phyloP scores from a whole-genome alignment of 139 green algal genomes.

The Penium margaritaceum region DNA sequence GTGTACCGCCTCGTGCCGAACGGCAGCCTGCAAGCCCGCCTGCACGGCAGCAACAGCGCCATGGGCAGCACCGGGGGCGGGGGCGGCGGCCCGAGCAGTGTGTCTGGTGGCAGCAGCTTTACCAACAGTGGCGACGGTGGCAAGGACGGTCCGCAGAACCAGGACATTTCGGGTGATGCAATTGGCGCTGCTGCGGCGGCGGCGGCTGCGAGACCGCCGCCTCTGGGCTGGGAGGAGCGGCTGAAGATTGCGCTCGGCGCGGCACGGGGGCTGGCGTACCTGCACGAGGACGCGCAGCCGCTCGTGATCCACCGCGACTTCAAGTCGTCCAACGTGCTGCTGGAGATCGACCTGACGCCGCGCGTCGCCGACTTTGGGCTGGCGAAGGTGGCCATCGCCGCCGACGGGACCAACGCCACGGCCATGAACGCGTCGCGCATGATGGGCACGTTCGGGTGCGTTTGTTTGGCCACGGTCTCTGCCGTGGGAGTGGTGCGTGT shows the following conservation, averaged over 20 bases:
- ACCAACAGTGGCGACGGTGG: too few species aligned
- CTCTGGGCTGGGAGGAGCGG: slow-evolving; percentile 36
- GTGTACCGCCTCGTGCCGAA: slow-evolving; percentile 42
- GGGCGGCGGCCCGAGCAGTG: too few species aligned
- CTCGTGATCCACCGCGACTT: slow-evolving; percentile 39
- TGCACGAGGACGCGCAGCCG: slow-evolving; percentile 38
- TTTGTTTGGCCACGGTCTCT: too few species aligned
- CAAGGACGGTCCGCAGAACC: too few species aligned
- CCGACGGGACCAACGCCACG: slow-evolving; percentile 1
- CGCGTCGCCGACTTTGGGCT: slow-evolving; percentile 42
- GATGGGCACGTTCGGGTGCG: slow-evolving; percentile 41
- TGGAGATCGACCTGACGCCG: slow-evolving; percentile 23
- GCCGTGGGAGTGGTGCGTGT: too few species aligned
- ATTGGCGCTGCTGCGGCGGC: too few species aligned
- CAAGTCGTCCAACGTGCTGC: slow-evolving; percentile 42
- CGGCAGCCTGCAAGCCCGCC: slow-evolving; percentile 13
- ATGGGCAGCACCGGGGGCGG: too few species aligned
- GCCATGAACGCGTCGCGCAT: slow-evolving; percentile 37
- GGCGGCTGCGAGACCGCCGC: too few species aligned
- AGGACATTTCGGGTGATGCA: too few species aligned
- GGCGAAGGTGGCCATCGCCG: slow-evolving; percentile 26
- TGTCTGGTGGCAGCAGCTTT: too few species aligned
- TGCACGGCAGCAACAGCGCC: too few species aligned
- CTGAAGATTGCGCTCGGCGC: slow-evolving; percentile 43
- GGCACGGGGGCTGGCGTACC: slow-evolving; percentile 29